Evolutionary conservation across 2,329 filamentous ascomycete species (phyloP).

Genomic region (Aspergillus sp.): DNA sequence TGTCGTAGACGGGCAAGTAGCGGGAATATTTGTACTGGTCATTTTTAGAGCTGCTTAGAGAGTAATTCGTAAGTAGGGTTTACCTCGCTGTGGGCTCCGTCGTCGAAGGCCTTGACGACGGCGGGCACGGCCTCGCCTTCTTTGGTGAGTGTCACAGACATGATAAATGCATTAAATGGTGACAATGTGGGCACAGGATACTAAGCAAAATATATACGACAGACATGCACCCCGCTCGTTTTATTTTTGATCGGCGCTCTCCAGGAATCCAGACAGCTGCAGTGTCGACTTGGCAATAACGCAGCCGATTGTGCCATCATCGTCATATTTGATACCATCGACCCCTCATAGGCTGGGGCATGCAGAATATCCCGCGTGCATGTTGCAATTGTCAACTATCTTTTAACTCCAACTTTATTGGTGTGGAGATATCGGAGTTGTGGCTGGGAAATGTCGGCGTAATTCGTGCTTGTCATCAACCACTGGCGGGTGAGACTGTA

Average conservation of each 20-base stretch:
- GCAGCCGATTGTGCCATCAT: conserved; percentile 4
- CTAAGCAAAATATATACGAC: not conserved
- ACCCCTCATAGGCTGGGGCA: not conserved
- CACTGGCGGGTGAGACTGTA: too few species aligned
- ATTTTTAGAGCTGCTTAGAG: not conserved
- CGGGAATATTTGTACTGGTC: not conserved
- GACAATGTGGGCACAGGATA: not conserved
- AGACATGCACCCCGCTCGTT: not conserved
- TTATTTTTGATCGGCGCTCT: not conserved
- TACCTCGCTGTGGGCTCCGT: conserved; percentile 2
- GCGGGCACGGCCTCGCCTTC: not conserved
- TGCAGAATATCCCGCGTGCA: not conserved
- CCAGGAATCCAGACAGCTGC: not conserved
- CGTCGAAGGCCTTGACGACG: conserved; percentile 3
- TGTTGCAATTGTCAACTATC: not conserved
- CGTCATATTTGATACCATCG: conserved; percentile 1
- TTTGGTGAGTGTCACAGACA: conserved; percentile 1
- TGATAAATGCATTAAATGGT: not conserved
- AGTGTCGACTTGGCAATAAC: conserved; percentile 4
- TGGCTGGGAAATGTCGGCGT: not conserved
- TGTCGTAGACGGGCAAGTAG: conserved; percentile 8
- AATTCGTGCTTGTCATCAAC: not conserved
- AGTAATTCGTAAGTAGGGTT: not conserved
- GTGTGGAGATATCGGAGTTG: not conserved
- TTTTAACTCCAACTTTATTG: not conserved